phyloP scores from a whole-genome alignment of 495 filamentous ascomycete species.

The Thermochaetoides thermophila region DNA sequence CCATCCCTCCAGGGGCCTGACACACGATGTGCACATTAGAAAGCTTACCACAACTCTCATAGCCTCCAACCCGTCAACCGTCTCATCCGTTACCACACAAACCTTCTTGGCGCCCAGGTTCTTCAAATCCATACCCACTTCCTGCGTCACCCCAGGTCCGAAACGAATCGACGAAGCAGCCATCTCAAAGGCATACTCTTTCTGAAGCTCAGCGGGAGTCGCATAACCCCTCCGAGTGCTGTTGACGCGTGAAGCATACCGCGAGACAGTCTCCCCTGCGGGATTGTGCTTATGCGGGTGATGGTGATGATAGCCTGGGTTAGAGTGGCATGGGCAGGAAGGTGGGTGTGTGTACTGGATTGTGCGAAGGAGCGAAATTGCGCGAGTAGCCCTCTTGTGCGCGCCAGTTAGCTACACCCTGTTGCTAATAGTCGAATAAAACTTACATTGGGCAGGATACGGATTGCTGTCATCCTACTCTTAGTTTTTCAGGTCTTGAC shows the following conservation, averaged over 20 bases:
- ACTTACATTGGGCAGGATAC: conserved; percentile 41
- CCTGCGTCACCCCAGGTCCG: conserved; percentile 80
- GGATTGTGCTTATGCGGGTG: conserved; percentile 18
- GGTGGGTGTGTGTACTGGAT: conserved; percentile 85
- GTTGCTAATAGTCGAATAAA: too few species aligned
- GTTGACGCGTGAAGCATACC: conserved; percentile 11
- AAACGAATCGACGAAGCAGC: conserved; percentile 87
- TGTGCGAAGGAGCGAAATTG: conserved; percentile 70
- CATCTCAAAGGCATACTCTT: conserved; percentile 99
- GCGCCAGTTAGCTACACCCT: too few species aligned
- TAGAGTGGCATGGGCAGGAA: conserved; percentile 82
- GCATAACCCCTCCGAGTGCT: conserved; percentile 35
- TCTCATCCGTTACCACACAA: conserved; percentile 78
- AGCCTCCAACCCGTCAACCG: conserved; percentile 61
- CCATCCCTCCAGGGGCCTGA: too few species aligned
- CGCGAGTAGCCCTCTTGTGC: conserved; percentile 52
- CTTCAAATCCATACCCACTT: conserved; percentile 97
- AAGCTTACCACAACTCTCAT: conserved; percentile 79
- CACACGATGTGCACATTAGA: too few species aligned
- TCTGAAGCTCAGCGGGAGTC: conserved; percentile 59
- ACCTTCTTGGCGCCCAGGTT: conserved; percentile 81
- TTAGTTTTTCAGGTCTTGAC: too few species aligned
- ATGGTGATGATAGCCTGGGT: conserved; percentile 59
- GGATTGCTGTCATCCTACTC: conserved; percentile 41
- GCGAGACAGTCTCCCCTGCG: conserved; percentile 13